phyloP scores from a whole-genome alignment of 768 basidiomycete genomes.

The Tylopilus sp. region DNA sequence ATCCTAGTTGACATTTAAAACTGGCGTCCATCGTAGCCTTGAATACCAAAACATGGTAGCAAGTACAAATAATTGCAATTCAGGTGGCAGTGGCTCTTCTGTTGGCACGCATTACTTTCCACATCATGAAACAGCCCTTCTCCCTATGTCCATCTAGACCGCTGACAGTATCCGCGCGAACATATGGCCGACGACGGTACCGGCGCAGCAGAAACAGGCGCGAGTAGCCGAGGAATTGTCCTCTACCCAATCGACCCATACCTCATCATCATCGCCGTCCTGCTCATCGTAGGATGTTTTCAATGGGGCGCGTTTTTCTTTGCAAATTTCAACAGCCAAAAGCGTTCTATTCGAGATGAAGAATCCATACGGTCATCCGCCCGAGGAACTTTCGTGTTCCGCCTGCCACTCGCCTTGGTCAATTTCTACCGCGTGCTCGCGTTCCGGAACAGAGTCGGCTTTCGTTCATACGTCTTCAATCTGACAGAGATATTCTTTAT shows the following conservation, averaged over 20 bases:
- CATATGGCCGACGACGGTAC: constrained; percentile 1
- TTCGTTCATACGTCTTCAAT: constrained; percentile 38
- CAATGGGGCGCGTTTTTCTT: constrained; percentile 13
- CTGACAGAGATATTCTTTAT: constrained; percentile 39
- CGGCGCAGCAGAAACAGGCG: background rate
- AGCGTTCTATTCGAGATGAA: constrained; percentile 4
- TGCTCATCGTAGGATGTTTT: constrained; percentile 18
- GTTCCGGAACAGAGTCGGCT: constrained; percentile 35
- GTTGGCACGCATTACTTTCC: background rate
- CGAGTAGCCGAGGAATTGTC: constrained; percentile 9
- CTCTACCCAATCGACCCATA: constrained; percentile 17
- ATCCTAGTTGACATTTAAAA: no score
- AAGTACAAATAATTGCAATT: background rate
- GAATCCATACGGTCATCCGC: background rate
- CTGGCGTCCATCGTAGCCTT: no score
- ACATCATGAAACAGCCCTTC: background rate
- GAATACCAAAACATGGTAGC: background rate
- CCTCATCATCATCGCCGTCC: constrained; percentile 4
- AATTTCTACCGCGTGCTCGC: constrained; percentile 35
- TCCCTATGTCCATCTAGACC: constrained; percentile 2
- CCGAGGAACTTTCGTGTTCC: constrained; percentile 13
- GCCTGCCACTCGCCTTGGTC: constrained; percentile 28
- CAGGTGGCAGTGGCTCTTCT: background rate
- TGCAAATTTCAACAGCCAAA: constrained; percentile 14
- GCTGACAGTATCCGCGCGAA: background rate